phyloP scores from a whole-genome alignment of 352 stramenopile species.

The Globisporangium apiculatum region DNA sequence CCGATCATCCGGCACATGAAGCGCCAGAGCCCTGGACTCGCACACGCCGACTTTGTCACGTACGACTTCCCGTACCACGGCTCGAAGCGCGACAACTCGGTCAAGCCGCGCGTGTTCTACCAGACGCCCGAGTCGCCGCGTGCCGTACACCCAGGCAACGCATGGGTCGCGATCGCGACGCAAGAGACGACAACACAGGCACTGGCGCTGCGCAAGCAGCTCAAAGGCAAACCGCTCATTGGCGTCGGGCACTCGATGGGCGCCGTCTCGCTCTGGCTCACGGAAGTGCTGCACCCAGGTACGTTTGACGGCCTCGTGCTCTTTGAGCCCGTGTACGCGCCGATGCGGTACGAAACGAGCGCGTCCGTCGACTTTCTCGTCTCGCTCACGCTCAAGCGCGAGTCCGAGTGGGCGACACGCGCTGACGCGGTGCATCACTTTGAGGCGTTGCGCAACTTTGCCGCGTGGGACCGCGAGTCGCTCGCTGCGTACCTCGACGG shows the following conservation, averaged over 20 bases:
- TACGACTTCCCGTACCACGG: slow-evolving; percentile 41
- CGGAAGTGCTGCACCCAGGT: slow-evolving; percentile 24
- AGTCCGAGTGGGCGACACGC: slow-evolving; percentile 11
- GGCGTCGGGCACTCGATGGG: slow-evolving; percentile 50
- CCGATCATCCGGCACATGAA: slow-evolving; percentile 30
- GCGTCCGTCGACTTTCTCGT: slow-evolving; percentile 26
- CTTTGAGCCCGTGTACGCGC: slow-evolving; percentile 35
- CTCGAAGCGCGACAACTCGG: slow-evolving; percentile 26
- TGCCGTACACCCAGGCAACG: slow-evolving; percentile 35
- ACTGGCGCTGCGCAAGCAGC: neutral
- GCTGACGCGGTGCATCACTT: slow-evolving; percentile 22
- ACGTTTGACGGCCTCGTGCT: slow-evolving; percentile 36
- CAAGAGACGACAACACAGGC: neutral
- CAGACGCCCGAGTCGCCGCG: slow-evolving; percentile 11
- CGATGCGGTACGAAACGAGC: slow-evolving; percentile 1
- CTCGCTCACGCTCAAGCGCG: slow-evolving; percentile 20
- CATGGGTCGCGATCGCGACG: slow-evolving; percentile 3
- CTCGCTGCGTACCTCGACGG: slow-evolving; percentile 24
- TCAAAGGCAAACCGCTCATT: slow-evolving; percentile 19
- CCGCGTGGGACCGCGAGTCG: slow-evolving; percentile 27
- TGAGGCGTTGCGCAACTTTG: slow-evolving; percentile 26
- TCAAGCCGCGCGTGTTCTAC: slow-evolving; percentile 11
- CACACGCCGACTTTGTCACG: neutral
- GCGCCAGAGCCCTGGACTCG: slow-evolving; percentile 1
- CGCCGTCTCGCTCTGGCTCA: slow-evolving; percentile 26